phyloP scores from a whole-genome alignment of 371 early-diverging fungal genomes.

The Cokeromyces recurvatus region DNA sequence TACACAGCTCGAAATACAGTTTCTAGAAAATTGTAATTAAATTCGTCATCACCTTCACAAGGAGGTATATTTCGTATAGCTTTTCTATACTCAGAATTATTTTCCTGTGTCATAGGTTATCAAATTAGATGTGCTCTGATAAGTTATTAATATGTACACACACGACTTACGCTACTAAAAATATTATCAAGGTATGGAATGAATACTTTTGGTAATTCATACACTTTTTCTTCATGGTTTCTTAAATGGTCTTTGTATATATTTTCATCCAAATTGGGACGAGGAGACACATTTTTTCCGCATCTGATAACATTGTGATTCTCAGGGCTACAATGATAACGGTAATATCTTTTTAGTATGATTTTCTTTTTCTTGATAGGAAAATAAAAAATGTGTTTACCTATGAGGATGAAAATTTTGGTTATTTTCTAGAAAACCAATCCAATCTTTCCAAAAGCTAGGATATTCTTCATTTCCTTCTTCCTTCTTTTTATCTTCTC shows the following conservation, averaged over 20 bases:
- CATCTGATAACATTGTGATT: slow-evolving; percentile 10
- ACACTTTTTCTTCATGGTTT: slow-evolving; percentile 1
- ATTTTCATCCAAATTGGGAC: slow-evolving; percentile 7
- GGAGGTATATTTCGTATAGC: slow-evolving; percentile 9
- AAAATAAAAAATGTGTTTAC: slow-evolving; percentile 10
- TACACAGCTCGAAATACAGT: slow-evolving; percentile 11
- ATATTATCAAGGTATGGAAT: slow-evolving; percentile 8
- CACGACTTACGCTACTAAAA: slow-evolving; percentile 9
- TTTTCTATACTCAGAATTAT: slow-evolving; percentile 9
- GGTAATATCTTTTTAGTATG: no score
- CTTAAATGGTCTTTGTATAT: slow-evolving; percentile 5
- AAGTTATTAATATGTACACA: slow-evolving; percentile 7
- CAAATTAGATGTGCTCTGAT: slow-evolving; percentile 8
- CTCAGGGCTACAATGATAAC: slow-evolving; percentile 10
- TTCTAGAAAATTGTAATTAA: slow-evolving; percentile 5
- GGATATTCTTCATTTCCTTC: no score
- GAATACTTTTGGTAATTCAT: not conserved
- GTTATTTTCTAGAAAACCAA: slow-evolving; percentile 7
- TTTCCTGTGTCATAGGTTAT: slow-evolving; percentile 10
- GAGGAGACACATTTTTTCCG: slow-evolving; percentile 3
- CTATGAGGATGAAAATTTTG: slow-evolving; percentile 8
- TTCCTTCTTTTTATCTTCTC: no score
- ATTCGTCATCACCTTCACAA: slow-evolving; percentile 8
- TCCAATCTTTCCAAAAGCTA: no score
- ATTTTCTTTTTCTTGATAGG: slow-evolving; percentile 5